These are phyloP conservation scores for Aspergillus sp. DNA, from an alignment of 2,329 filamentous ascomycete genomes.

Conservation along the genomic window DNA sequence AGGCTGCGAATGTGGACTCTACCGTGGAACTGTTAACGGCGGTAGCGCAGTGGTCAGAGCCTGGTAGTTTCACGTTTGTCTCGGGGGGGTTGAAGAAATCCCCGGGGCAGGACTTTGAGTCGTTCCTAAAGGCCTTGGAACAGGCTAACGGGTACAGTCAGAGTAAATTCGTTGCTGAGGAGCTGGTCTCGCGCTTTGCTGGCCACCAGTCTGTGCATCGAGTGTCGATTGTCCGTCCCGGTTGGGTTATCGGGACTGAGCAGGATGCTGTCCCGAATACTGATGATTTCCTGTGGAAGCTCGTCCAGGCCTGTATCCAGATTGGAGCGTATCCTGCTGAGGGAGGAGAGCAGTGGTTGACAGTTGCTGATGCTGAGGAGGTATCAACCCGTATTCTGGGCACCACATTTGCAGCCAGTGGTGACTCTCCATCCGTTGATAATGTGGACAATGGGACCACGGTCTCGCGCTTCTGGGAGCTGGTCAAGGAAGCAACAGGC, in stretches of 20 bases:
- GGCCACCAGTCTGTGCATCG: not conserved
- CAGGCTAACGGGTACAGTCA: conserved; percentile 1
- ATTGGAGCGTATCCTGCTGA: not conserved
- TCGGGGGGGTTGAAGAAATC: not conserved
- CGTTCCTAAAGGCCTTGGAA: not conserved
- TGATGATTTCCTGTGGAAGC: not conserved
- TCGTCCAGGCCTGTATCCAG: not conserved
- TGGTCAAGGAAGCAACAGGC: not conserved
- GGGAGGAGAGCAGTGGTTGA: not conserved
- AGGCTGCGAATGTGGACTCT: conserved; percentile 10
- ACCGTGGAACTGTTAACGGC: conserved; percentile 5
- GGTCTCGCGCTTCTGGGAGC: not conserved
- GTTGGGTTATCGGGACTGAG: not conserved
- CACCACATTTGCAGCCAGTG: not conserved
- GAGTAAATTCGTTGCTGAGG: conserved; percentile 2
- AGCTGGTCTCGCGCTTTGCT: not conserved
- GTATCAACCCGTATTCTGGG: not conserved
- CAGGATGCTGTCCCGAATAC: not conserved
- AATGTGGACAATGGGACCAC: not conserved
- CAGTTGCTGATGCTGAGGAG: not conserved
- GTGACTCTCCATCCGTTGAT: not conserved
- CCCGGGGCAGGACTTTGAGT: not conserved
- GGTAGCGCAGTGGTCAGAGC: not conserved
- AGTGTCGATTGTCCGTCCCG: not conserved
- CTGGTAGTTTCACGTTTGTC: not conserved